phyloP scores from a whole-genome alignment of 495 filamentous ascomycete genomes.

The Chaetomium fimeti region DNA sequence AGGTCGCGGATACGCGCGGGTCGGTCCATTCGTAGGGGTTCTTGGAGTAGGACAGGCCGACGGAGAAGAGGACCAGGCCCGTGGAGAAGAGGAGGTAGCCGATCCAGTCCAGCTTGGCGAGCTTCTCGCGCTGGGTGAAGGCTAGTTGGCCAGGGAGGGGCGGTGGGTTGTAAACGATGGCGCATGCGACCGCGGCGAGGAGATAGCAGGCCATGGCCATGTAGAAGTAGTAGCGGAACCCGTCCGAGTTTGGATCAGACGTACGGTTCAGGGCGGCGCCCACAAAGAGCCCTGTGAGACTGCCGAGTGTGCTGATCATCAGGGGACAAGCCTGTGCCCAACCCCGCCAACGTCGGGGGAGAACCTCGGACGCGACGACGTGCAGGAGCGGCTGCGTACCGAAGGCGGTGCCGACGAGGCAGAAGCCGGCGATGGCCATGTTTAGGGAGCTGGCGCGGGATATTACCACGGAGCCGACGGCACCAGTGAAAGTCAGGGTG shows the following conservation, averaged over 20 bases:
- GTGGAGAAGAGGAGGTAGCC: slow-evolving; percentile 35
- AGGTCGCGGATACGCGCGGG: slow-evolving; percentile 33
- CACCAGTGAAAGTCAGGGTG: slow-evolving; percentile 33
- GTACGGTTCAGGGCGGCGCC: slow-evolving; percentile 33
- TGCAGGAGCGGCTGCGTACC: slow-evolving; percentile 40
- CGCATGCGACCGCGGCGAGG: slow-evolving; percentile 25
- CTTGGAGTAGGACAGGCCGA: slow-evolving; percentile 39
- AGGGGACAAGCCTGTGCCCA: slow-evolving; percentile 35
- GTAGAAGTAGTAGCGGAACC: slow-evolving; percentile 38
- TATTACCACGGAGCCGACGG: slow-evolving; percentile 35
- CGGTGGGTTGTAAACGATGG: slow-evolving; percentile 33
- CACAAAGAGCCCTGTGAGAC: slow-evolving; percentile 1
- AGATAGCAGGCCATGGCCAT: slow-evolving; percentile 28
- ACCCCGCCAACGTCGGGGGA: slow-evolving; percentile 34
- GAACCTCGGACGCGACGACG: slow-evolving; percentile 38
- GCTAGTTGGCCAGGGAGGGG: slow-evolving; percentile 15
- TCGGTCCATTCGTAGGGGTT: slow-evolving; percentile 40
- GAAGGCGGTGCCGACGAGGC: slow-evolving; percentile 32
- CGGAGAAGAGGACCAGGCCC: slow-evolving; percentile 35
- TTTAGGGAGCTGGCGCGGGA: slow-evolving; percentile 34
- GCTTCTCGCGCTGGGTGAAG: slow-evolving; percentile 30
- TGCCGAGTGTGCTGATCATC: slow-evolving; percentile 20
- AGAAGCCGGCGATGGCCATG: slow-evolving; percentile 38
- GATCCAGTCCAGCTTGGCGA: slow-evolving; percentile 38
- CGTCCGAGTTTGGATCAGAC: slow-evolving; percentile 21